Evolutionary conservation across 306 rosid species (phyloP), one percentile per base, ranked within the genome.

Genomic region (Prunus fruticosa): DNA sequence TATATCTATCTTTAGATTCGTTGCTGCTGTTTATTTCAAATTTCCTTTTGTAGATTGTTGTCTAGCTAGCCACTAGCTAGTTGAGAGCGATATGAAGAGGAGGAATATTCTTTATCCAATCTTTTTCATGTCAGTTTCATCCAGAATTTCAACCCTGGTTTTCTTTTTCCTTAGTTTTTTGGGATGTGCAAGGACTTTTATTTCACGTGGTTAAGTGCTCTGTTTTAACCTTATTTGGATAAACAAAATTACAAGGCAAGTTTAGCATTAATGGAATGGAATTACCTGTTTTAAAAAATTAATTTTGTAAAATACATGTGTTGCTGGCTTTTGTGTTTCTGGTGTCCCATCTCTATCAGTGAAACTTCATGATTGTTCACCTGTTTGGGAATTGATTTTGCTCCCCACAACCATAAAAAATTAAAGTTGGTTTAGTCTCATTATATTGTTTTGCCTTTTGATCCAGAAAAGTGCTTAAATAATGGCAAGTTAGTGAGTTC

Each of bases 401-500:
- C 66, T 87, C 97, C 98, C 97, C 96, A 94, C 96, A 91, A 82
- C 74, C 83, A 86, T 78, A 81, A 84, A 87, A 83, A 87, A 83
- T 43, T 77, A 84, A 85, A 89, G 90, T 78, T 58, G 82, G 82
- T 74, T 90, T 74, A 51, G 69, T 81, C 88, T 89, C 88, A 89
- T 91, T 74, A 88, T 89, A 79, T 88, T 82, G 92, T 84, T 81
- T 64, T 82, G 64, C 76, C 95, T 90, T 91, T 94, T 86, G 89
- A 82, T 80, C 89, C 86, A 84, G 81, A 76, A 90, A 90, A 89
- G 89, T 86, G 72, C 51, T 82, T 87, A 86, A 80, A 91, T 90
- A 83, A 91, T 88, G 83, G 75, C 91, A 87, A 86, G 87, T 82
- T 87, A 87, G 91, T 90, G 98, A 94, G 87, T 90, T 90, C 86